Evolutionary conservation across 2,329 filamentous ascomycete species (phyloP), one percentile per base, ranked within the genome.

Genomic region (Helotiales sp.): DNA sequence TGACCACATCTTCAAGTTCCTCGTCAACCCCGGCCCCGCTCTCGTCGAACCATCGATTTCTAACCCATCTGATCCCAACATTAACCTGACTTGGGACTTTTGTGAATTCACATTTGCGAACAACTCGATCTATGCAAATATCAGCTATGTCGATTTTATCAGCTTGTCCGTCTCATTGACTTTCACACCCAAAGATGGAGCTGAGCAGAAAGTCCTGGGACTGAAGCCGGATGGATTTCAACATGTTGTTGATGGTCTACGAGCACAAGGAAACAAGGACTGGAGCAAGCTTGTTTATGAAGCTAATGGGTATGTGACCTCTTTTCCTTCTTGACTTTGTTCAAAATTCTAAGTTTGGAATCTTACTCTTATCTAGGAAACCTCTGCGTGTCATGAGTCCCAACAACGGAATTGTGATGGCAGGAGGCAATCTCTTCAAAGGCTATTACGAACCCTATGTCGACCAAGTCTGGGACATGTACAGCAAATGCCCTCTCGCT

Each of bases 91-190:
- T 65, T 92, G 89, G 89, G 85, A 83, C 34, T 92, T 92, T 75
- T 87, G 84, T 79, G 90, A 92, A 78, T 89, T 91, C 72, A 90
- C 89, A 15, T 90, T 85, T 78, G 91, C 91, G 76, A 73, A 78
- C 43, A 74, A 77, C 30, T 83, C 91, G 77, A 79, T 91, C 5
- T 92, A 87, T 74, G 87, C 86, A 72, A 91, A 91, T 72, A 89
- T 94, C 72, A 88, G 84, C 69, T 90, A 91, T 76, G 92, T 94
- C 63, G 91, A 94, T 80, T 94, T 94, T 78, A 85, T 93, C 69
- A 82, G 82, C 72, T 76, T 91, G 72, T 89, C 90, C n/a, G 83
- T 91, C 61, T 84, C 86, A 0, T 77, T 89, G 69, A 81, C 82
- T 4, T 79, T 89, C 10, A 78, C 80, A 49, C 81, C 79, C 4